Conservation (phyloP, 306 rosid species). For the Trifolium dubium region DNA sequence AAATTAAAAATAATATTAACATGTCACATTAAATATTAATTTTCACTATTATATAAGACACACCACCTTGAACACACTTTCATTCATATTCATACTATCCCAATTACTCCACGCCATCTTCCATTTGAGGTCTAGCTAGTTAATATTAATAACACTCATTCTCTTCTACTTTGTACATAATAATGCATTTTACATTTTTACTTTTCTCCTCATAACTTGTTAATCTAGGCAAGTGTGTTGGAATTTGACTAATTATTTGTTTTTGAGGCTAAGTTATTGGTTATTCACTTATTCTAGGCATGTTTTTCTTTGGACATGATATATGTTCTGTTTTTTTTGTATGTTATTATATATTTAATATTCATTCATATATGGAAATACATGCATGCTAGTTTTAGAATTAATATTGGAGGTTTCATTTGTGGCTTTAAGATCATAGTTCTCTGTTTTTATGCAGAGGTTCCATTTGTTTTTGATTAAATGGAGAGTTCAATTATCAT, state of each 20-base stretch:
- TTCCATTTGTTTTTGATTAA: slow-evolving; percentile 33
- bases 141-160: slow-evolving; percentile 1
- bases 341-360: not conserved
- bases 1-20: slow-evolving; percentile 4
- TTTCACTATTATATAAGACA: slow-evolving; percentile 20
- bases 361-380: not conserved
- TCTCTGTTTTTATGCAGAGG: slow-evolving; percentile 29
- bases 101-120: not conserved
- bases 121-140: slow-evolving; percentile 36
- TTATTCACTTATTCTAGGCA: too few species aligned
- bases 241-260: not conserved
- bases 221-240: not conserved
- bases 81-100: slow-evolving; percentile 38
- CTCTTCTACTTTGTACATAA: not conserved
- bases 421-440: not conserved
- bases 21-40: not conserved
- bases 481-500: slow-evolving; percentile 56
- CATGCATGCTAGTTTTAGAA: not conserved
- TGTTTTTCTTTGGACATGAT: not conserved
- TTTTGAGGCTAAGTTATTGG: not conserved
- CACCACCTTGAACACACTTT: slow-evolving; percentile 24
- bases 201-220: not conserved
- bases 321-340: not conserved
- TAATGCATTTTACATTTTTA: not conserved
- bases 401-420: slow-evolving; percentile 17